A percentile compares a stretch with the other conserved stretches of the same genome.
phyloP scores from a whole-genome alignment of 331 rosid genomes.

The Pyrus hybrid region DNA sequence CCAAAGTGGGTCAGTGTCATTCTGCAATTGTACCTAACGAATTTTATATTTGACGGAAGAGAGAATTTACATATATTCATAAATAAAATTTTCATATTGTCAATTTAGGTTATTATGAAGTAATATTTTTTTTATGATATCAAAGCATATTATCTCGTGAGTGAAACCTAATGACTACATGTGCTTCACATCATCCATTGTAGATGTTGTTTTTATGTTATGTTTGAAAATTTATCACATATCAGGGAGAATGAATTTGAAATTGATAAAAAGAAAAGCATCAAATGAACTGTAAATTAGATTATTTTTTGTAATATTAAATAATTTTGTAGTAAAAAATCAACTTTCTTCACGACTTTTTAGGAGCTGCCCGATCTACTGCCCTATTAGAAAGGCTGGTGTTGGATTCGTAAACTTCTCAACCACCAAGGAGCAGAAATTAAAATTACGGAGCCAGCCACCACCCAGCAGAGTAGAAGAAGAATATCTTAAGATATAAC shows the following conservation, averaged over 20 bases:
- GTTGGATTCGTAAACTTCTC: background rate
- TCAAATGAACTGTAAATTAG: no score
- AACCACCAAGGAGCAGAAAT: background rate
- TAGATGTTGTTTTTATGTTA: no score
- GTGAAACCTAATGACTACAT: rapidly evolving
- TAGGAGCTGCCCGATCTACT: background rate
- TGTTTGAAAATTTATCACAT: rapidly evolving
- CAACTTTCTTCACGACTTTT: background rate
- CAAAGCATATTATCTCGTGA: rapidly evolving
- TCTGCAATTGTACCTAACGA: constrained; percentile 7
- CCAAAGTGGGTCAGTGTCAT: constrained; percentile 23
- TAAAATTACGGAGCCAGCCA: background rate
- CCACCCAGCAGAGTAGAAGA: background rate
- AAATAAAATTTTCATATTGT: no score
- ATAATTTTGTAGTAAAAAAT: no score
- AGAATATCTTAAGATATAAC: background rate
- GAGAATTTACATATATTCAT: no score
- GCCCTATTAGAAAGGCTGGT: background rate
- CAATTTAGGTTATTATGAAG: no score
- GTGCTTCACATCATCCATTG: rapidly evolving
- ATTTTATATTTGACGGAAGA: no score
- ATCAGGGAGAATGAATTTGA: no score
- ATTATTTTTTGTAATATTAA: no score
- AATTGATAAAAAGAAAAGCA: rapidly evolving
- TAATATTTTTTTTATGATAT: no score